Evolutionary conservation across 2,329 filamentous ascomycete species (phyloP).

Genomic region (Cladosporium sp.): DNA sequence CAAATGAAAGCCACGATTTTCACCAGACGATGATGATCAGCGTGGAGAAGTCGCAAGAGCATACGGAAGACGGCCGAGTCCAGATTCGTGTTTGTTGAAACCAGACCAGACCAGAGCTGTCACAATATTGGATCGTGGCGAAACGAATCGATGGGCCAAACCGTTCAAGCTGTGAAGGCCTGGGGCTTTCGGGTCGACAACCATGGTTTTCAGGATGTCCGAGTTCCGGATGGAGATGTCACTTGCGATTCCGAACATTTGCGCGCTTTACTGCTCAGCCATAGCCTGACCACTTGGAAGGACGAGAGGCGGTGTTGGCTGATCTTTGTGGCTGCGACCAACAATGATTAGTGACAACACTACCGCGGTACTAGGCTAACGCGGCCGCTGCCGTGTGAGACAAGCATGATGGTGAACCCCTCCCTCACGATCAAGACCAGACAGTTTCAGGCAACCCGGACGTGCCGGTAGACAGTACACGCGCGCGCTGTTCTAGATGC

Average conservation of each 20-base stretch:
- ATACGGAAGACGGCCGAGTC: neutral
- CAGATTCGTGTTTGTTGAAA: neutral
- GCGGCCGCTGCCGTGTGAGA: constrained; percentile 14
- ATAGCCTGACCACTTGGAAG: constrained; percentile 2
- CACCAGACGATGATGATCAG: neutral
- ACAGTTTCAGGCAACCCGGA: constrained; percentile 12
- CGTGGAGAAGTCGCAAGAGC: neutral
- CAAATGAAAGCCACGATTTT: neutral
- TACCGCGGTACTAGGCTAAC: constrained; percentile 12
- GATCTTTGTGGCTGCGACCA: constrained; percentile 10
- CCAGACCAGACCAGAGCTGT: neutral
- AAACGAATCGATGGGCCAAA: neutral
- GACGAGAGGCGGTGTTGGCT: constrained; percentile 10
- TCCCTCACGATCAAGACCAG: constrained; percentile 7
- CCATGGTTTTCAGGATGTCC: neutral
- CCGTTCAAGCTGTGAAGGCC: neutral
- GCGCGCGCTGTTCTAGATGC: constrained; percentile 15
- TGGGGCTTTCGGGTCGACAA: neutral
- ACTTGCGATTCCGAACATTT: neutral
- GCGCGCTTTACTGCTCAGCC: neutral
- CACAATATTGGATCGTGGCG: neutral
- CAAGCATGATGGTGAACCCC: constrained; percentile 9
- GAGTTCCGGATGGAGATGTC: neutral
- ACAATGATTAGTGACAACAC: neutral
- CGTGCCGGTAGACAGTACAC: constrained; percentile 6